Conservation (phyloP, 140 eudicot genomes). For the Bidens hawaiensis region DNA sequence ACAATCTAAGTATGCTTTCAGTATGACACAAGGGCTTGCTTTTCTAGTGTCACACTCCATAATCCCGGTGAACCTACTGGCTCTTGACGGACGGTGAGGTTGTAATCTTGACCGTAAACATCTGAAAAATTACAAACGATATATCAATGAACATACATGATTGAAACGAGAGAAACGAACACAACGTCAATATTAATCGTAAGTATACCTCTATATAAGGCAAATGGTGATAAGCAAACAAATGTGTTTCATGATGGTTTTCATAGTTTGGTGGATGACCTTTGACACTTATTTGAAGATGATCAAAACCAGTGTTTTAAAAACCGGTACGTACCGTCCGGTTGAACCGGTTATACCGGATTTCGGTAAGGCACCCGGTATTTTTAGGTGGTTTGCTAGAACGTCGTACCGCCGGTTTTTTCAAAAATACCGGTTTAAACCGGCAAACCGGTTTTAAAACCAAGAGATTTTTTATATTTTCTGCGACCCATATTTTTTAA, state of each 20-base stretch:
- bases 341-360: no score
- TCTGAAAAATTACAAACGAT: background rate
- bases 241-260: background rate
- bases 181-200: no score
- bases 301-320: no score
- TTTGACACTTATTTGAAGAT: background rate
- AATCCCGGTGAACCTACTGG: background rate
- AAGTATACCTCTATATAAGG: background rate
- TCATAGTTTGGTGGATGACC: background rate
- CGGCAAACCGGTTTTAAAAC: no score
- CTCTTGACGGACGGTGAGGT: background rate
- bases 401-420: no score
- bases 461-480: no score
- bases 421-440: no score
- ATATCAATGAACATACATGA: background rate
- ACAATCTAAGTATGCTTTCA: background rate
- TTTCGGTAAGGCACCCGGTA: no score
- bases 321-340: no score
- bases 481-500: no score
- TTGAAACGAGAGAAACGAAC: background rate
- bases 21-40: background rate
- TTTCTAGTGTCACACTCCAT: background rate
- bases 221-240: background rate
- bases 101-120: background rate
- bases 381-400: no score